Percentiles rank a stretch among this genome's conserved stretches.
phyloP scores from a whole-genome alignment of 1,284 basidiomycete species.

The Lentinus polychrous region DNA sequence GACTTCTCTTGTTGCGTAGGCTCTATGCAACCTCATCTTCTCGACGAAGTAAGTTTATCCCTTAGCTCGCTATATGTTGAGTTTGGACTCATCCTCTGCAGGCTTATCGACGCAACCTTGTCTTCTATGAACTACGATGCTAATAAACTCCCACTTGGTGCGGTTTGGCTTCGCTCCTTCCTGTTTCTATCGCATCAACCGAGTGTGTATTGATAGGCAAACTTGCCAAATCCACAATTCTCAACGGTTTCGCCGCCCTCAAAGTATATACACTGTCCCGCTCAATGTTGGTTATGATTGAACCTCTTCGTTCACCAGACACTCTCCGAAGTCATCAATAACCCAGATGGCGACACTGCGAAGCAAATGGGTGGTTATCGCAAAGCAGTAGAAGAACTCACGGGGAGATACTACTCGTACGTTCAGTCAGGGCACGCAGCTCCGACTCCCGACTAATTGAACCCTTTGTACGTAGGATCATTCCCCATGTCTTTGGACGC shows the following conservation, averaged over 20 bases:
- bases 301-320: conserved; percentile 33
- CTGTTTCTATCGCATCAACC: conserved; percentile 2
- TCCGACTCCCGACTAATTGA: too few species aligned
- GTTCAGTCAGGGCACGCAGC: too few species aligned
- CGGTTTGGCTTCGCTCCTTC: conserved; percentile 9
- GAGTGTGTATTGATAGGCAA: conserved; percentile 41
- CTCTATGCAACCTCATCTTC: conserved; percentile 52
- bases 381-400: conserved; percentile 40
- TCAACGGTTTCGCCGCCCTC: conserved; percentile 51
- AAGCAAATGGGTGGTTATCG: conserved; percentile 30
- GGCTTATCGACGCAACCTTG: conserved; percentile 49
- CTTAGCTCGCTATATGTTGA: background rate
- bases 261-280: too few species aligned
- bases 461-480: conserved; percentile 39
- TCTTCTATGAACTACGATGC: conserved; percentile 70
- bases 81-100: conserved; percentile 14
- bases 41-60: conserved; percentile 33
- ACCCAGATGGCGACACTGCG: conserved; percentile 36
- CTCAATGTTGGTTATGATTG: too few species aligned
- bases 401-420: conserved; percentile 54
- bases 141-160: conserved; percentile 59
- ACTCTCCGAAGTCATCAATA: conserved; percentile 46
- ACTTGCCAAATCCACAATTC: conserved; percentile 48
- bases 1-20: conserved; percentile 21
- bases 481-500: conserved; percentile 57